Evolutionary conservation across 768 basidiomycete species (phyloP).

Genomic region (Agaricus subrufescens): DNA sequence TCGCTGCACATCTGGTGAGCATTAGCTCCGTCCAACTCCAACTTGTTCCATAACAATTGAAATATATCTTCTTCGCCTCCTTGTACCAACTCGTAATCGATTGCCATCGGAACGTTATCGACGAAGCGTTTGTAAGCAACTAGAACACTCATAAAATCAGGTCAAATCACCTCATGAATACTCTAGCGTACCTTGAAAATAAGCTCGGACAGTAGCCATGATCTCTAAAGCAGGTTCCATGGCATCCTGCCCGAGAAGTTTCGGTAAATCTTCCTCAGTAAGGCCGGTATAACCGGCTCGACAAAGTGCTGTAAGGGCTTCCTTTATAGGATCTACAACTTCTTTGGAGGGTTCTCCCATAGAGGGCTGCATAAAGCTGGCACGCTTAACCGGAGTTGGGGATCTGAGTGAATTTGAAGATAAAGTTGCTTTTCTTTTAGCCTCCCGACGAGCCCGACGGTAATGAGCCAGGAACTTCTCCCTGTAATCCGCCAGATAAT

Average conservation of each 20-base stretch:
- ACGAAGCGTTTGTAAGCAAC: constrained; percentile 58
- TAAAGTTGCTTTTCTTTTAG: neutral
- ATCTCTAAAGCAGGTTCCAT: constrained; percentile 55
- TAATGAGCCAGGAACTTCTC: constrained; percentile 41
- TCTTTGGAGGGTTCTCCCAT: neutral
- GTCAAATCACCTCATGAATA: neutral
- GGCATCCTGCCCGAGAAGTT: constrained; percentile 44
- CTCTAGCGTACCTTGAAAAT: constrained; percentile 58
- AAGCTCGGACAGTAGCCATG: constrained; percentile 70
- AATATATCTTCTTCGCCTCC: constrained; percentile 46
- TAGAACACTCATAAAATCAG: constrained; percentile 17
- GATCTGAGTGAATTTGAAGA: neutral
- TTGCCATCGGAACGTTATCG: constrained; percentile 52
- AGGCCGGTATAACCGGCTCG: constrained; percentile 34
- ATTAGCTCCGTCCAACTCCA: constrained; percentile 47
- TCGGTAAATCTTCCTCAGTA: constrained; percentile 39
- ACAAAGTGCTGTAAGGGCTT: constrained; percentile 32
- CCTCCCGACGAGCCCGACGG: constrained; percentile 33
- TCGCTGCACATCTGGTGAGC: constrained; percentile 43
- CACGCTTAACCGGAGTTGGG: neutral
- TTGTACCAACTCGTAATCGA: constrained; percentile 52
- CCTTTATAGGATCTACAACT: constrained; percentile 14
- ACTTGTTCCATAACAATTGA: constrained; percentile 36
- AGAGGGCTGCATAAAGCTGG: neutral
- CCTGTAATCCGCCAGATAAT: constrained; percentile 43